Percentiles rank a stretch among this genome's conserved stretches.
phyloP scores from a whole-genome alignment of 2,329 filamentous ascomycete species.

The Exophiala calicioides region DNA sequence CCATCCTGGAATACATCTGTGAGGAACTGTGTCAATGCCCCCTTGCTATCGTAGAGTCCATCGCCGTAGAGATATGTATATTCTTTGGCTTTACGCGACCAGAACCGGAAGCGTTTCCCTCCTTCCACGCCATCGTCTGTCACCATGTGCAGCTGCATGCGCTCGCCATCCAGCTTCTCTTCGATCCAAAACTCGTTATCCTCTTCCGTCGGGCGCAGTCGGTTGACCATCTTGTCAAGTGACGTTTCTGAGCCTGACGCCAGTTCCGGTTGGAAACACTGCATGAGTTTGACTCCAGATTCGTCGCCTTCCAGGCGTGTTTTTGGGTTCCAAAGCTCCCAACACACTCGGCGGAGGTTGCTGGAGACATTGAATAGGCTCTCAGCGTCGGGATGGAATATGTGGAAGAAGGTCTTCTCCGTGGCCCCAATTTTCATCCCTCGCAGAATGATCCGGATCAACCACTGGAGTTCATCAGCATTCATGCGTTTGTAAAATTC shows the following conservation, averaged over 20 bases:
- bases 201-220: constrained; percentile 65
- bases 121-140: constrained; percentile 68
- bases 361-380: constrained; percentile 86
- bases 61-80: constrained; percentile 93
- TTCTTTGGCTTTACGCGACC: constrained; percentile 94
- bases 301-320: constrained; percentile 74
- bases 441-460: constrained; percentile 88
- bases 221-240: constrained; percentile 59
- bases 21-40: constrained; percentile 78
- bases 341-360: constrained; percentile 85
- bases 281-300: constrained; percentile 77
- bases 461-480: constrained; percentile 87
- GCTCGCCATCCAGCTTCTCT: constrained; percentile 94
- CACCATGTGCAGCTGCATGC: constrained; percentile 94
- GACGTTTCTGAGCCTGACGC: constrained; percentile 71
- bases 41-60: constrained; percentile 70
- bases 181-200: constrained; percentile 91
- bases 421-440: constrained; percentile 76
- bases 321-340: constrained; percentile 79
- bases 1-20: constrained; percentile 72
- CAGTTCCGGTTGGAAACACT: constrained; percentile 94
- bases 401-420: constrained; percentile 81
- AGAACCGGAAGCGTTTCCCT: constrained; percentile 77
- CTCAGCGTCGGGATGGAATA: constrained; percentile 79
- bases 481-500: constrained; percentile 91